phyloP scores from a whole-genome alignment of 768 basidiomycete genomes.

The Cyathus striatus region DNA sequence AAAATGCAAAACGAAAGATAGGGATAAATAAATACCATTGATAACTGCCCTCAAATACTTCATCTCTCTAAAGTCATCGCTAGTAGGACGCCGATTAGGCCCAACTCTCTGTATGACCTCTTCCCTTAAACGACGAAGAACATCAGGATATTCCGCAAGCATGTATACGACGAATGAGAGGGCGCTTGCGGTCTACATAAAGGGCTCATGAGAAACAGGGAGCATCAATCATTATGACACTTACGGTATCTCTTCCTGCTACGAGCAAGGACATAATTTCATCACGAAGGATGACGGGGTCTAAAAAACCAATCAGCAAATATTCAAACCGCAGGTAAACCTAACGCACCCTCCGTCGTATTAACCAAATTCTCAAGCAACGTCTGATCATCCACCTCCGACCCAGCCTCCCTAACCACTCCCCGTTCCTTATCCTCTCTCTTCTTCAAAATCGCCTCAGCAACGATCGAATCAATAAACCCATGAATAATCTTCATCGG shows the following conservation, averaged over 20 bases:
- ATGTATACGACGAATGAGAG: slow-evolving; percentile 40
- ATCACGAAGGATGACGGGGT: slow-evolving; percentile 34
- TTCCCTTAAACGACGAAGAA: slow-evolving; percentile 31
- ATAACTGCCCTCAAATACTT: slow-evolving; percentile 30
- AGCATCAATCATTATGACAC: slow-evolving; percentile 9
- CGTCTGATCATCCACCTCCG: slow-evolving; percentile 32
- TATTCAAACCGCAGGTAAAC: neutral
- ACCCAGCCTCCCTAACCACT: slow-evolving; percentile 1
- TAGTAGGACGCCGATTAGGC: slow-evolving; percentile 27
- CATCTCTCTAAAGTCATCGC: slow-evolving; percentile 42
- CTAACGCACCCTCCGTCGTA: slow-evolving; percentile 40
- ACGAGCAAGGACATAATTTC: slow-evolving; percentile 9
- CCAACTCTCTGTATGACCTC: slow-evolving; percentile 39
- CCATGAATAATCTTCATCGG: slow-evolving; percentile 38
- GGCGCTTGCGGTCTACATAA: slow-evolving; percentile 29
- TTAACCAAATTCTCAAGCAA: slow-evolving; percentile 45
- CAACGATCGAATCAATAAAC: slow-evolving; percentile 48
- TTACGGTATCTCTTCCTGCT: slow-evolving; percentile 52
- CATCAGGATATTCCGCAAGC: slow-evolving; percentile 35
- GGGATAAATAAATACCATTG: slow-evolving; percentile 21
- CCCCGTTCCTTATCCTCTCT: slow-evolving; percentile 4
- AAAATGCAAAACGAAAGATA: neutral
- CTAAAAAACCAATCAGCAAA: slow-evolving; percentile 10
- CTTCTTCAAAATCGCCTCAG: slow-evolving; percentile 36
- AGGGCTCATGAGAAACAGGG: neutral